A percentile compares a stretch with the other conserved stretches of the same genome.
Evolutionary conservation across 208 protist species (phyloP).

Genomic region (Herpetomonas tarakana): DNA sequence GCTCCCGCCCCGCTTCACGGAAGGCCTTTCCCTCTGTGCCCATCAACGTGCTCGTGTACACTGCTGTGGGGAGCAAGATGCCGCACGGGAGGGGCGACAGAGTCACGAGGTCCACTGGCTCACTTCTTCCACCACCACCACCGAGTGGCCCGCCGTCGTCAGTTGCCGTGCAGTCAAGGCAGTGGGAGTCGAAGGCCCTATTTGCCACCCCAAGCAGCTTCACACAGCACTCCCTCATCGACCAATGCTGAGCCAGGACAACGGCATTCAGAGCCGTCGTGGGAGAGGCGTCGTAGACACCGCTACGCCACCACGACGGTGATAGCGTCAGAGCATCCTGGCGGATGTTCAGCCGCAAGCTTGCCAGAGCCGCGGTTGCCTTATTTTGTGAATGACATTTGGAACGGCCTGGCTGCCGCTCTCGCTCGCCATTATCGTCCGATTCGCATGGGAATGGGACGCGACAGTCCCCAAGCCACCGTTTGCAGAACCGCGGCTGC

Average conservation of each 20-base stretch:
- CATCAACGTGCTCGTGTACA: too few relatives aligned
- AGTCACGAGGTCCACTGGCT: too few relatives aligned
- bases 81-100: too few relatives aligned
- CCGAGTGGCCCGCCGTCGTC: background rate
- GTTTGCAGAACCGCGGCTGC: conserved; percentile 14
- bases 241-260: conserved; percentile 57
- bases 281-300: background rate
- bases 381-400: too few relatives aligned
- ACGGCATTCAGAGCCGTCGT: conserved; percentile 20
- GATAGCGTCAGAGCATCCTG: background rate
- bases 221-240: conserved; percentile 52
- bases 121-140: background rate
- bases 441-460: background rate
- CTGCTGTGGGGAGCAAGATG: too few relatives aligned
- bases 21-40: too few relatives aligned
- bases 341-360: background rate
- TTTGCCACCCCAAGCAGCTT: conserved; percentile 47
- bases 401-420: too few relatives aligned
- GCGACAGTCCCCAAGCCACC: conserved; percentile 10
- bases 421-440: too few relatives aligned
- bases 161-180: conserved; percentile 9
- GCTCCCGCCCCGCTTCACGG: too few relatives aligned
- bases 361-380: too few relatives aligned
- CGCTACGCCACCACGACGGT: conserved; percentile 13
- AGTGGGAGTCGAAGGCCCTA: conserved; percentile 39